phyloP scores from a whole-genome alignment of 306 rosid species.

The Cucumis cinereus region DNA sequence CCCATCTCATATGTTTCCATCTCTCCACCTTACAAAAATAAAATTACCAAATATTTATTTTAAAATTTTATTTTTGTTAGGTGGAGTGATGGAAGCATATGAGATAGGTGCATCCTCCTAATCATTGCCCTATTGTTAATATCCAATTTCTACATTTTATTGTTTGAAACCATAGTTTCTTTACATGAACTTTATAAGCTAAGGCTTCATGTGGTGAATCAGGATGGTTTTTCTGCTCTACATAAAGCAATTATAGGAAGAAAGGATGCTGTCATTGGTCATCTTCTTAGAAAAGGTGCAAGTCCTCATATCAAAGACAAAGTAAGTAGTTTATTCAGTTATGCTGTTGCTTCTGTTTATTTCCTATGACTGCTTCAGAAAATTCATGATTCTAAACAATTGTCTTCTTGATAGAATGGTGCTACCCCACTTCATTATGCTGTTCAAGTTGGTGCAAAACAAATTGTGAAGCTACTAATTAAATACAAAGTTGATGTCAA shows the following conservation, averaged over 20 bases:
- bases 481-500: constrained; percentile 72
- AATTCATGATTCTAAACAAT: constrained; percentile 6
- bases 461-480: constrained; percentile 71
- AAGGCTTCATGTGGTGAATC: constrained; percentile 24
- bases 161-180: not conserved
- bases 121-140: not conserved
- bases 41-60: too few relatives aligned
- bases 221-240: constrained; percentile 92
- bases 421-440: constrained; percentile 97
- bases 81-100: too few relatives aligned
- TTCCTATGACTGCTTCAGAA: not conserved
- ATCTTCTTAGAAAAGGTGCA: constrained; percentile 89
- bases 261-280: constrained; percentile 73
- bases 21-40: too few relatives aligned
- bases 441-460: constrained; percentile 82
- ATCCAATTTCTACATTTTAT: not conserved
- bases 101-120: too few relatives aligned
- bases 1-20: too few relatives aligned
- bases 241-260: constrained; percentile 73
- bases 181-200: not conserved
- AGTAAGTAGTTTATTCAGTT: constrained; percentile 29
- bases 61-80: too few relatives aligned
- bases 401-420: constrained; percentile 54
- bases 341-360: not conserved
- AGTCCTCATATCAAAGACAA: constrained; percentile 67